Conservation (phyloP, 2,329 filamentous ascomycete genomes). For the Cladosporium colombiae region DNA sequence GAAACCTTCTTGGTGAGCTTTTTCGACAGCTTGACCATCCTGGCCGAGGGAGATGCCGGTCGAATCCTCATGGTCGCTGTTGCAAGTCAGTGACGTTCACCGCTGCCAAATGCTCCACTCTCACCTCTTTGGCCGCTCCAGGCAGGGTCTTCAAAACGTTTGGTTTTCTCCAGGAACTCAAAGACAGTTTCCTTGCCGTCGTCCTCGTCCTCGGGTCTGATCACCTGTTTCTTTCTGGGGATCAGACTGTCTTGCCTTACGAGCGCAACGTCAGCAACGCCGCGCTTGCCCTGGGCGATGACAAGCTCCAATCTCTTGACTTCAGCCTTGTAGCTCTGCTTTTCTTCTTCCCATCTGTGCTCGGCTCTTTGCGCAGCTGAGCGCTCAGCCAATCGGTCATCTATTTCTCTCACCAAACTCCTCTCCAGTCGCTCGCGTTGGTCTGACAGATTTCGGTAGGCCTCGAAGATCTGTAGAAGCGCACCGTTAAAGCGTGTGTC, state of each 20-base stretch:
- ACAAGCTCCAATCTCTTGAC: slow-evolving; percentile 48
- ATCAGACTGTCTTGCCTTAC: slow-evolving; percentile 46
- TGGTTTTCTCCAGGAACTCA: slow-evolving; percentile 36
- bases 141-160: slow-evolving; percentile 28
- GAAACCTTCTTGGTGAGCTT: slow-evolving; percentile 42
- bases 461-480: slow-evolving; percentile 46
- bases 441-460: slow-evolving; percentile 40
- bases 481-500: slow-evolving; percentile 39
- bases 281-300: slow-evolving; percentile 44
- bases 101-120: background rate
- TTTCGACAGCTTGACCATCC: slow-evolving; percentile 43
- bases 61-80: slow-evolving; percentile 33
- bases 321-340: slow-evolving; percentile 42
- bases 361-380: slow-evolving; percentile 34
- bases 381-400: slow-evolving; percentile 26
- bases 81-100: slow-evolving; percentile 23
- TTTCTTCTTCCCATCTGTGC: slow-evolving; percentile 37
- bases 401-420: slow-evolving; percentile 33
- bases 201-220: slow-evolving; percentile 22
- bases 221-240: slow-evolving; percentile 31
- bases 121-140: slow-evolving; percentile 37
- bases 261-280: slow-evolving; percentile 44
- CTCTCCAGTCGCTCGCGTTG: slow-evolving; percentile 37
- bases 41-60: slow-evolving; percentile 39
- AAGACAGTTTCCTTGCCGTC: slow-evolving; percentile 36